These are phyloP conservation scores for Penicillium fimorum DNA, from an alignment of 495 filamentous ascomycete species.

Conservation along the genomic window DNA sequence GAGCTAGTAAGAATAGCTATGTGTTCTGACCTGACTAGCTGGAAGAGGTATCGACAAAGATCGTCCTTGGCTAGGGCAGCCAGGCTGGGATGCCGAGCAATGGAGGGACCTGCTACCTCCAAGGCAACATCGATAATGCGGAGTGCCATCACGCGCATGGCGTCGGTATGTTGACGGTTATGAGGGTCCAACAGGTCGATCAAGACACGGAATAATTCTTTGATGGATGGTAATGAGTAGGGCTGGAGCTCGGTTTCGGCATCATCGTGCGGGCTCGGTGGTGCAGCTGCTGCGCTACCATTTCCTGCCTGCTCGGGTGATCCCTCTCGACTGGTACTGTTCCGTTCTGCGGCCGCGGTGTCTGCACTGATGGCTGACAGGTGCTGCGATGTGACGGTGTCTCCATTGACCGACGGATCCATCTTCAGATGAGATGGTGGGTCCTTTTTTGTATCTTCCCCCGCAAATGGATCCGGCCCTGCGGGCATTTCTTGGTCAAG, in stretches of 20 bases:
- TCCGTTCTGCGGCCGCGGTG: slow-evolving; percentile 35
- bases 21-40: slow-evolving; percentile 93
- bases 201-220: slow-evolving; percentile 91
- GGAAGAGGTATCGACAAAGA: slow-evolving; percentile 91
- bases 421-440: slow-evolving; percentile 63
- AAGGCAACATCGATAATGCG: slow-evolving; percentile 96
- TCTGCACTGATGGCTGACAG: slow-evolving; percentile 46
- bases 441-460: slow-evolving; percentile 53
- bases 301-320: slow-evolving; percentile 38
- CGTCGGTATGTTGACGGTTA: slow-evolving; percentile 85
- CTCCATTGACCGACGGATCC: slow-evolving; percentile 82
- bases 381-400: slow-evolving; percentile 51
- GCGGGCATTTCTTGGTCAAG: slow-evolving; percentile 69
- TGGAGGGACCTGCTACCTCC: slow-evolving; percentile 93
- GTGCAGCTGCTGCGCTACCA: slow-evolving; percentile 47
- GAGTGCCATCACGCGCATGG: slow-evolving; percentile 95
- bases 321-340: slow-evolving; percentile 36
- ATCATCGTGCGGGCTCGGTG: slow-evolving; percentile 41
- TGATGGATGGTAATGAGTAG: slow-evolving; percentile 89
- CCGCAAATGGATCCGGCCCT: slow-evolving; percentile 56
- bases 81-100: slow-evolving; percentile 87
- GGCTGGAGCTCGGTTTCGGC: slow-evolving; percentile 63
- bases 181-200: slow-evolving; percentile 93
- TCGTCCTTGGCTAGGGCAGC: slow-evolving; percentile 89
- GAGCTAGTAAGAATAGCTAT: slow-evolving; percentile 90